A percentile compares a stretch with the other conserved stretches of the same genome.
phyloP scores from a whole-genome alignment of 805 yeast species.

The Yarrowia porcina region DNA sequence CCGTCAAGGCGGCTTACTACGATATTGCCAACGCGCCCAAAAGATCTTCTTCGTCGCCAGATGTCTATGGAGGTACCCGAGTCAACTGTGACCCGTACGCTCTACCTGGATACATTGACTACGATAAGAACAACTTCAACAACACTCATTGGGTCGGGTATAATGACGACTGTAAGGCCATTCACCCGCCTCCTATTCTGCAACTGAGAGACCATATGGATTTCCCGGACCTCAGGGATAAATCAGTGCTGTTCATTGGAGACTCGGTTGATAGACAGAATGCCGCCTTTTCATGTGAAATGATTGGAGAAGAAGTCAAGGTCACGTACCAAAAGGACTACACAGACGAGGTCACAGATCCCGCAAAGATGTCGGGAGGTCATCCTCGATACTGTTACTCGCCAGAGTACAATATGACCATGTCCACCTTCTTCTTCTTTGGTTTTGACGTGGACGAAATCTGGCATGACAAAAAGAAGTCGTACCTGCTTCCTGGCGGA shows the following conservation, averaged over 20 bases:
- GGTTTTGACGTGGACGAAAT: constrained; percentile 27
- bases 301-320: constrained; percentile 8
- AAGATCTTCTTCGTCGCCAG: background rate
- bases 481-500: constrained; percentile 24
- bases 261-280: constrained; percentile 26
- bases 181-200: constrained; percentile 12
- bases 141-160: constrained; percentile 19
- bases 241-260: constrained; percentile 24
- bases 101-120: constrained; percentile 18
- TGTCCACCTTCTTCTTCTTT: constrained; percentile 25
- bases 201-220: constrained; percentile 17
- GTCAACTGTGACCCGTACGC: constrained; percentile 26
- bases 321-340: constrained; percentile 22
- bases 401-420: constrained; percentile 17
- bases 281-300: constrained; percentile 22
- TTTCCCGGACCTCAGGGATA: constrained; percentile 6
- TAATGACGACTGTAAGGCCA: constrained; percentile 20
- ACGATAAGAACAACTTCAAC: constrained; percentile 18
- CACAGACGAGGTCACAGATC: background rate
- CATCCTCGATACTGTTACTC: constrained; percentile 25
- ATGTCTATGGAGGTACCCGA: constrained; percentile 4
- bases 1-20: constrained; percentile 7
- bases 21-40: background rate
- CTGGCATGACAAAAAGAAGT: constrained; percentile 26
- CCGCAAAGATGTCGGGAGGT: constrained; percentile 4